Evolutionary conservation across 129 eudicot genomes (phyloP).

Genomic region (Flaveria brownii): DNA sequence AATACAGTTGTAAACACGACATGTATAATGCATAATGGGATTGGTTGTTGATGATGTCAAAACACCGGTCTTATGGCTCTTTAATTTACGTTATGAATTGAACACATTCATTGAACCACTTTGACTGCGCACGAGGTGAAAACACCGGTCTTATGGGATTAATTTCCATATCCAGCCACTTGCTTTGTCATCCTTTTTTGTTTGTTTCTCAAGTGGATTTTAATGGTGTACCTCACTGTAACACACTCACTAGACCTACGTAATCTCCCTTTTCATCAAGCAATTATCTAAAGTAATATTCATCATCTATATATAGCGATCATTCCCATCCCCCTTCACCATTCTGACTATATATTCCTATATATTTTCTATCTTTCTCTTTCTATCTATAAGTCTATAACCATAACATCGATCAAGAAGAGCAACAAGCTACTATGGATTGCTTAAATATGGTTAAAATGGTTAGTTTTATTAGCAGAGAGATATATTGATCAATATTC

Average conservation of each 20-base stretch:
- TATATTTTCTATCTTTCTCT: not conserved
- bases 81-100: not conserved
- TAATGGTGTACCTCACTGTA: slow-evolving; percentile 37
- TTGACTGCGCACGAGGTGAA: slow-evolving; percentile 24
- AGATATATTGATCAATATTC: too few relatives aligned
- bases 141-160: not conserved
- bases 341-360: not conserved
- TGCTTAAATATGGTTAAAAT: slow-evolving; percentile 42
- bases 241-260: slow-evolving; percentile 32
- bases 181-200: slow-evolving; percentile 32
- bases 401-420: slow-evolving; percentile 12
- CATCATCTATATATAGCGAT: slow-evolving; percentile 40
- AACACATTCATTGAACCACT: slow-evolving; percentile 27
- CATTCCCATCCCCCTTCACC: slow-evolving; percentile 3
- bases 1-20: not conserved
- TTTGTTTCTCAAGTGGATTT: slow-evolving; percentile 26
- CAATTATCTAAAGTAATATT: slow-evolving; percentile 4
- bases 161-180: slow-evolving; percentile 22
- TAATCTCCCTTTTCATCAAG: slow-evolving; percentile 31
- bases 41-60: slow-evolving; percentile 26
- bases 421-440: slow-evolving; percentile 37
- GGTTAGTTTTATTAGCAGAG: too few relatives aligned
- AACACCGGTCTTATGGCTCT: slow-evolving; percentile 20
- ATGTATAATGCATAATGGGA: not conserved
- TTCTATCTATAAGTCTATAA: slow-evolving; percentile 9